Percentiles rank a stretch among this genome's conserved stretches.
Conservation (phyloP, 352 stramenopile genomes). For the Globisporangium viniferum region DNA sequence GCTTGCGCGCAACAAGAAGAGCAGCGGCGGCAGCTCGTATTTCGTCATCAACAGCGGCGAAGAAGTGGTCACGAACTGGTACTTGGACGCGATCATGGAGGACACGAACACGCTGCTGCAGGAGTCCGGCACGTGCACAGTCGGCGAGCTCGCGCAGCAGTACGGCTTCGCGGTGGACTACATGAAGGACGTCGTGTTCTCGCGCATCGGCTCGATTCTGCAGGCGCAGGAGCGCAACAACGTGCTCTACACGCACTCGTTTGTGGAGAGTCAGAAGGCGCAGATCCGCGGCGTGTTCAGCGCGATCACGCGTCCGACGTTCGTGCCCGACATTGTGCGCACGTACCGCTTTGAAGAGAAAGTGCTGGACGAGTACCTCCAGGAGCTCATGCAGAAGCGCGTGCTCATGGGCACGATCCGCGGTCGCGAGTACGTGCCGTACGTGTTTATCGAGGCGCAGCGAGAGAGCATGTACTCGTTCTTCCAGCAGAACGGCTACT, state of each 20-base stretch:
- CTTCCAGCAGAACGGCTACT: constrained; percentile 81
- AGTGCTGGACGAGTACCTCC: constrained; percentile 54
- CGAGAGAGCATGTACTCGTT: constrained; percentile 80
- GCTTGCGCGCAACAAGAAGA: constrained; percentile 33
- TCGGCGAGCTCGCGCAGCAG: constrained; percentile 77
- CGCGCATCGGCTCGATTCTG: constrained; percentile 61
- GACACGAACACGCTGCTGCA: constrained; percentile 77
- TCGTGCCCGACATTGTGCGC: constrained; percentile 62
- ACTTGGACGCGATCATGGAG: constrained; percentile 84
- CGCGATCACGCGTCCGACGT: constrained; percentile 61
- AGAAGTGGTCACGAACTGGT: constrained; percentile 78
- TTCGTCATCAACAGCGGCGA: constrained; percentile 69
- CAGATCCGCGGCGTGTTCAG: constrained; percentile 64
- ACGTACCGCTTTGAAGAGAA: constrained; percentile 60
- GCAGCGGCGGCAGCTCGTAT: constrained; percentile 36
- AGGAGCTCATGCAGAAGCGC: constrained; percentile 48
- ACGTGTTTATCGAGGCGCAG: constrained; percentile 73
- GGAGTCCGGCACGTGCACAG: constrained; percentile 56
- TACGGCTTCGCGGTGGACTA: constrained; percentile 83
- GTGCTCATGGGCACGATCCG: constrained; percentile 62
- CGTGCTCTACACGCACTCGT: constrained; percentile 76
- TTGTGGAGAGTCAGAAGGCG: constrained; percentile 60
- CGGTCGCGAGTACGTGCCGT: constrained; percentile 76
- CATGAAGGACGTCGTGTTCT: constrained; percentile 68
- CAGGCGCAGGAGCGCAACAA: constrained; percentile 59